These are phyloP conservation scores for Cercospora sp. DNA, from an alignment of 2,329 filamentous ascomycete genomes.

Conservation along the genomic window DNA sequence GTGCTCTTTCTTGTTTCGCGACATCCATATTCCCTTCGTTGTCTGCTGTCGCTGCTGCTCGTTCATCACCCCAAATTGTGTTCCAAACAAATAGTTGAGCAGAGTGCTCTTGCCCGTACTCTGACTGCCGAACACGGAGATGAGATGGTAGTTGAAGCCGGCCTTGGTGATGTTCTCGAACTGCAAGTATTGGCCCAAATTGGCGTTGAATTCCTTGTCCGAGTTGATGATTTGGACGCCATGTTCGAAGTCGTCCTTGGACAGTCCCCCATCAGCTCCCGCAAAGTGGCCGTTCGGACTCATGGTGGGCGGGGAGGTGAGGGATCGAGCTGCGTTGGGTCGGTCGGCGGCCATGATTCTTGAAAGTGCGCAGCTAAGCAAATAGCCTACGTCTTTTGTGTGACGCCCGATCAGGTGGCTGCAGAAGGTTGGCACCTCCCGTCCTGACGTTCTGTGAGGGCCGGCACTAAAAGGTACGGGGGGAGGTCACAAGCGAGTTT, in stretches of 20 bases:
- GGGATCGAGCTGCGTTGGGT: conserved; percentile 28
- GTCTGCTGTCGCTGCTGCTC: conserved; percentile 92
- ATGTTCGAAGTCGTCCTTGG: conserved; percentile 75
- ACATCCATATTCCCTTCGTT: conserved; percentile 99
- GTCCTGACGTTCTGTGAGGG: neutral
- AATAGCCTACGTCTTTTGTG: conserved; percentile 21
- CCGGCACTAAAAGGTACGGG: neutral
- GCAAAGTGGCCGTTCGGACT: conserved; percentile 80
- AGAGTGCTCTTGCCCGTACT: conserved; percentile 98
- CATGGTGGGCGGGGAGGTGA: conserved; percentile 39
- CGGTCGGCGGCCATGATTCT: conserved; percentile 18
- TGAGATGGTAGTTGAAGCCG: conserved; percentile 98
- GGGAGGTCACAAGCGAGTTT: conserved; percentile 7
- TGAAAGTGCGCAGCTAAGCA: conserved; percentile 17
- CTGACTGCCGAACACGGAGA: conserved; percentile 97
- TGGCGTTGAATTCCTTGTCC: conserved; percentile 93
- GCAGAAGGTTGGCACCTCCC: conserved; percentile 5
- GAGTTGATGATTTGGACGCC: conserved; percentile 97
- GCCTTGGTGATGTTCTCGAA: conserved; percentile 77
- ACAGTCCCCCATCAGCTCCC: conserved; percentile 64
- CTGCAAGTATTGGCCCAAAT: conserved; percentile 77
- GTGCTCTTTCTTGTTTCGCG: conserved; percentile 76
- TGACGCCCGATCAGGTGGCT: conserved; percentile 9
- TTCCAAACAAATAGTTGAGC: conserved; percentile 93
- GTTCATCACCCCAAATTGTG: conserved; percentile 96